Percentiles rank a stretch among this genome's conserved stretches.
Evolutionary conservation across 306 rosid species (phyloP).

Genomic region (Cajanus cajan): DNA sequence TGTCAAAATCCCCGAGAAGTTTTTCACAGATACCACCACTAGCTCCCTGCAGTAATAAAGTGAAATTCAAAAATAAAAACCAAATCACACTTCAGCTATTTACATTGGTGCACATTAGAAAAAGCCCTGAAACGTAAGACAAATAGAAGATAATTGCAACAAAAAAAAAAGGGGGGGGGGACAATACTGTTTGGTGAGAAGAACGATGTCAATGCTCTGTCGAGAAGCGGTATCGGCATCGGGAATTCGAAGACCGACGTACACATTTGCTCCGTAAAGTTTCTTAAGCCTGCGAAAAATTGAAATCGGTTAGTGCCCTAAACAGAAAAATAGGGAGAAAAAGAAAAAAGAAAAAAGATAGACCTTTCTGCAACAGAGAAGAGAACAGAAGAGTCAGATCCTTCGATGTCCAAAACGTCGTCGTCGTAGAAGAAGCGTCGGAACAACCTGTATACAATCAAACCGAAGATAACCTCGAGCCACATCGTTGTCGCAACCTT

Average conservation of each 20-base stretch:
- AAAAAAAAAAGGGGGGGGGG: neutral
- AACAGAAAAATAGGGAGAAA: neutral
- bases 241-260: constrained; percentile 85
- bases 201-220: constrained; percentile 75
- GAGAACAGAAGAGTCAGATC: constrained; percentile 60
- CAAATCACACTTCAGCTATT: neutral
- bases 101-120: neutral
- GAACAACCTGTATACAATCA: constrained; percentile 51
- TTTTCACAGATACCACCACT: constrained; percentile 69
- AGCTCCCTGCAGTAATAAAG: constrained; percentile 51
- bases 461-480: constrained; percentile 63
- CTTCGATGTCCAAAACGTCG: constrained; percentile 61
- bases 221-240: constrained; percentile 78
- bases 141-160: neutral
- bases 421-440: constrained; percentile 57
- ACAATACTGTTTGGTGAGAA: constrained; percentile 56
- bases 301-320: neutral
- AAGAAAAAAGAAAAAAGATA: neutral
- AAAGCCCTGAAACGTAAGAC: neutral
- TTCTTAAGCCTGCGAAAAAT: constrained; percentile 53
- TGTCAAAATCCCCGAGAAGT: constrained; percentile 63
- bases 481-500: constrained; percentile 57
- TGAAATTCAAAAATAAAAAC: constrained; percentile 4
- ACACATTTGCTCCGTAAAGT: constrained; percentile 69
- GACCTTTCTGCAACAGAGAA: constrained; percentile 72